Evolutionary conservation across 768 basidiomycete genomes (phyloP).

Genomic region (Hydnomerulius pinastri): DNA sequence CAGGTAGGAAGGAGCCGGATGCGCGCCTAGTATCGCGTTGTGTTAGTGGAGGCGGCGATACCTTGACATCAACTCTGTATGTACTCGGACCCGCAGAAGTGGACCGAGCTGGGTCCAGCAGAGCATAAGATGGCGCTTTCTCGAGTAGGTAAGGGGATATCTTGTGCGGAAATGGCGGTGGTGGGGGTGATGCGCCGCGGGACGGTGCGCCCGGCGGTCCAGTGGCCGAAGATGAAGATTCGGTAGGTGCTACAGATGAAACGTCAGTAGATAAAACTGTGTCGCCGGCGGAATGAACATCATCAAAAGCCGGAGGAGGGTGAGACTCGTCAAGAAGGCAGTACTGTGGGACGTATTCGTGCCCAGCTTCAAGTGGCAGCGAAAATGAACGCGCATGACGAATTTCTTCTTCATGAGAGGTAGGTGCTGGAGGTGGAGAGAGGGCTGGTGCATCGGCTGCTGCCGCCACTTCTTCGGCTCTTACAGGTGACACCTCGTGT

Average conservation of each 20-base stretch:
- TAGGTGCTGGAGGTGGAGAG: neutral
- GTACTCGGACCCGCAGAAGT: neutral
- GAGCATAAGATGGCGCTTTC: neutral
- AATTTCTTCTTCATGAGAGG: neutral
- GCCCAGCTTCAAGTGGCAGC: conserved; percentile 3
- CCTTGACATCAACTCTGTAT: neutral
- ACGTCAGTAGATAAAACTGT: neutral
- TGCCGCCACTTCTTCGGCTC: neutral
- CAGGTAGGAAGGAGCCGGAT: neutral
- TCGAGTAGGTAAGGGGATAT: neutral
- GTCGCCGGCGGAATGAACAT: conserved; percentile 2
- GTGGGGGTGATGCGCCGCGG: neutral
- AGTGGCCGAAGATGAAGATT: neutral
- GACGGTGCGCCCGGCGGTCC: neutral
- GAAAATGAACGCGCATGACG: neutral
- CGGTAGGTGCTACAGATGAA: neutral
- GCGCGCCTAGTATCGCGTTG: too few species aligned
- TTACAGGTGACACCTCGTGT: neutral
- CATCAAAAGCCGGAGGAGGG: conserved; percentile 28
- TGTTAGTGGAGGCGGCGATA: too few species aligned
- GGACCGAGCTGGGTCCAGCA: neutral
- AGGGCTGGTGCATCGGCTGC: neutral
- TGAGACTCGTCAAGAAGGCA: conserved; percentile 24
- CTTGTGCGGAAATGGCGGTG: neutral
- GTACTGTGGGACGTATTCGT: conserved; percentile 24